A percentile compares a stretch with the other conserved stretches of the same genome.
phyloP scores from a whole-genome alignment of 768 basidiomycete genomes.

The Obba rivulosa region DNA sequence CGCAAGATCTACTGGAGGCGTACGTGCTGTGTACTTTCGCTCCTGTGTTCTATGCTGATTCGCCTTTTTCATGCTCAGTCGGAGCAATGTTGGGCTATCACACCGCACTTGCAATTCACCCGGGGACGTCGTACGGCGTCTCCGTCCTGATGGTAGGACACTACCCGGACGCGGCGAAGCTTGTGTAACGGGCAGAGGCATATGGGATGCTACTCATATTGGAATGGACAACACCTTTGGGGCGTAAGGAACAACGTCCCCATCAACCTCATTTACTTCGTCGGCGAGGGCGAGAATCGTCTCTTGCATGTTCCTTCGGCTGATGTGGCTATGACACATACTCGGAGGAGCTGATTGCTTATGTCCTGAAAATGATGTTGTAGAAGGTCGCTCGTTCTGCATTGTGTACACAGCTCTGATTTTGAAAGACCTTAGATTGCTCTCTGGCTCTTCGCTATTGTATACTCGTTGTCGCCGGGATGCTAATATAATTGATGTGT shows the following conservation, averaged over 20 bases:
- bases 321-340: no score
- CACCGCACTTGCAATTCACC: constrained; percentile 21
- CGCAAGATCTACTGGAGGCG: constrained; percentile 25
- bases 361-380: no score
- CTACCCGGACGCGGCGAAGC: constrained; percentile 17
- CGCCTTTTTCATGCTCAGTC: constrained; percentile 15
- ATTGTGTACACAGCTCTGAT: no score
- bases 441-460: no score
- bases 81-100: constrained; percentile 22
- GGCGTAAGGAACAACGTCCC: constrained; percentile 20
- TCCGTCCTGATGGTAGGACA: constrained; percentile 21
- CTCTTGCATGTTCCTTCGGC: constrained; percentile 5
- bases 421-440: no score
- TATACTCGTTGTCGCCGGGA: no score
- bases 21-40: constrained; percentile 5
- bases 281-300: constrained; percentile 4
- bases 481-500: no score
- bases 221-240: constrained; percentile 24
- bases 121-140: constrained; percentile 23
- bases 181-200: constrained; percentile 21
- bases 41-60: background rate
- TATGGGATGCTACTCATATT: constrained; percentile 26
- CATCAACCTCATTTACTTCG: constrained; percentile 20
- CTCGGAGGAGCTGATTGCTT: no score
- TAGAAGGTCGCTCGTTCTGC: no score